These are phyloP conservation scores for Acarospora socialis DNA, from an alignment of 2,329 filamentous ascomycete species.

Conservation along the genomic window DNA sequence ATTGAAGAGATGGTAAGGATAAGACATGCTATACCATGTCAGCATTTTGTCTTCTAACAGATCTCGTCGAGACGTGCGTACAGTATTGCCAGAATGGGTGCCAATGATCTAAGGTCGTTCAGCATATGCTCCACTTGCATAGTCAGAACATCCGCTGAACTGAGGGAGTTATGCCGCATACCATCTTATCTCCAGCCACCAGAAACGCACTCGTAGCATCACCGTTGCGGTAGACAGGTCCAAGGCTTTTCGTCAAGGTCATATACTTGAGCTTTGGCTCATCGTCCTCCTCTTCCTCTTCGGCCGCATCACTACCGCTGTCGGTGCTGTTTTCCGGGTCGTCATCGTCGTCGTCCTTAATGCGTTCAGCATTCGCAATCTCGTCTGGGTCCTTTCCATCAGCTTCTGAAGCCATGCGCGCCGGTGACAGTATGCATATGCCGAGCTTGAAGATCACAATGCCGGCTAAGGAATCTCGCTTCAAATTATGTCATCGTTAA, in stretches of 20 bases:
- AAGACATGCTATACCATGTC: constrained; percentile 55
- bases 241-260: constrained; percentile 66
- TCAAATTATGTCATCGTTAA: too few relatives aligned
- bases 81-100: constrained; percentile 92
- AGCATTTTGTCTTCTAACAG: constrained; percentile 17
- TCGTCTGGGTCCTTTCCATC: constrained; percentile 14
- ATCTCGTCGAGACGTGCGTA: constrained; percentile 34
- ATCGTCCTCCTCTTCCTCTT: constrained; percentile 71
- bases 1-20: constrained; percentile 65
- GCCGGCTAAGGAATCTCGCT: too few relatives aligned
- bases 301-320: constrained; percentile 41
- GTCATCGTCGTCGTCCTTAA: constrained; percentile 22
- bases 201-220: constrained; percentile 88
- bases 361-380: constrained; percentile 16
- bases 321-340: constrained; percentile 33
- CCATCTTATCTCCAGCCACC: constrained; percentile 93
- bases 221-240: constrained; percentile 76
- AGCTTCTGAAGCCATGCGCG: constrained; percentile 10
- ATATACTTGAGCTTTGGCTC: constrained; percentile 91
- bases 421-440: constrained; percentile 1
- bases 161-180: constrained; percentile 27
- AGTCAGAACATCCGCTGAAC: not conserved
- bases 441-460: too few relatives aligned
- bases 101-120: constrained; percentile 56
- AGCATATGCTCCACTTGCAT: constrained; percentile 17